Evolutionary conservation across 305 asterid genomes (phyloP), one percentile per base, ranked within the genome.

Genomic region (Solanum hybrid): DNA sequence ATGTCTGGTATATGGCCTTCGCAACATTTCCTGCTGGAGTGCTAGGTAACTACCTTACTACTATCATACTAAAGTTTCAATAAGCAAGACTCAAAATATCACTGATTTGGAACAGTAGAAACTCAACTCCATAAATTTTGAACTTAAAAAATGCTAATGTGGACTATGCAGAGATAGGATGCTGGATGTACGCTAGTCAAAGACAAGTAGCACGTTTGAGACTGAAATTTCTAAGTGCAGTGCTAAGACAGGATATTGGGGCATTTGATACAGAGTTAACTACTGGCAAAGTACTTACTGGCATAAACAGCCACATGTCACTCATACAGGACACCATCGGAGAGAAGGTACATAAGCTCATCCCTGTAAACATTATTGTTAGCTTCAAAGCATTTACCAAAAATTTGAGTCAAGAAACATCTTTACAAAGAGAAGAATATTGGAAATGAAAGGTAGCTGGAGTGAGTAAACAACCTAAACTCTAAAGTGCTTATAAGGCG

Each of bases 111-210:
- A 82, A 29, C 27, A 22, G 27, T 64, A 78, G 45, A 27, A 78
- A 12, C 89, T 60, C 60, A 45, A 4, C n/a, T 78, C 26, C 38
- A 82, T 78, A 29, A 64, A 37, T 42, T 27, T 29, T 29, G 42
- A 10, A 29, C 11, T 84, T 51, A 56, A 82, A 82, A 34, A 26
- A 38, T 72, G 32, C 38, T 85, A 7, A 19, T 73, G 51, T 81
- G 86, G 78, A 82, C 31, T 66, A 88, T 92, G 94, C 96, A 96
- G 99, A 96, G 93, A 89, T 95, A 79, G 98, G 98, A 90, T 95
- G 99, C 92, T 96, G 98, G 98, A 96, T 95, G 97, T 94, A 96
- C 87, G 90, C 97, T 89, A 95, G 99, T 88, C 95, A 96, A 87
- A 93, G 99, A 80, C 98, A 96, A 91, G 97, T 94, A 51, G 89